phyloP scores from a whole-genome alignment of 2,329 filamentous ascomycete genomes.

The Aureobasidium pullulans region DNA sequence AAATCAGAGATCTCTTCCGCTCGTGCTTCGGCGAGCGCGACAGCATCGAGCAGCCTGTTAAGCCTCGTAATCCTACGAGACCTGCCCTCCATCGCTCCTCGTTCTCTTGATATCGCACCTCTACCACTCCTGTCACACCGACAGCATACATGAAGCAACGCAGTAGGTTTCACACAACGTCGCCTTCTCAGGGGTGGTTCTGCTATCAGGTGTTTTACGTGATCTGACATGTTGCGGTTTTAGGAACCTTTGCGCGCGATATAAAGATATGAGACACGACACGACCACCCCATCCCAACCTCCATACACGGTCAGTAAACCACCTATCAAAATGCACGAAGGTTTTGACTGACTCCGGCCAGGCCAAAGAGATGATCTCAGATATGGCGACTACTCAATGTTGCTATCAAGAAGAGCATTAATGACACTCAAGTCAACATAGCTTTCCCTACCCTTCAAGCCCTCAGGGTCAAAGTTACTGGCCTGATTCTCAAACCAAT shows the following conservation, averaged over 20 bases:
- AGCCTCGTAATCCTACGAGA: background rate
- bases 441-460: conserved; percentile 18
- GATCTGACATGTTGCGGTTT: background rate
- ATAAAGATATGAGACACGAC: background rate
- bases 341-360: background rate
- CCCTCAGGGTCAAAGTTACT: conserved; percentile 23
- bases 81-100: conserved; percentile 1
- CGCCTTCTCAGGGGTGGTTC: background rate
- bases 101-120: background rate
- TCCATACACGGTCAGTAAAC: background rate
- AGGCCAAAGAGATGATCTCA: background rate
- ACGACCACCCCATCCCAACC: background rate
- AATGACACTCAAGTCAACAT: conserved; percentile 19
- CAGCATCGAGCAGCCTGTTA: background rate
- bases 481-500: conserved; percentile 24
- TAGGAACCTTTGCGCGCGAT: background rate
- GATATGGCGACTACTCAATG: background rate
- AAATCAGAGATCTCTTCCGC: background rate
- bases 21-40: background rate
- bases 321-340: background rate
- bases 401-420: conserved; percentile 6
- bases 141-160: background rate
- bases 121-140: background rate
- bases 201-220: background rate
- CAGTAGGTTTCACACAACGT: background rate